These are phyloP conservation scores for Condylostoma magnum DNA, from an alignment of 169 alveolate species.

Conservation along the genomic window DNA sequence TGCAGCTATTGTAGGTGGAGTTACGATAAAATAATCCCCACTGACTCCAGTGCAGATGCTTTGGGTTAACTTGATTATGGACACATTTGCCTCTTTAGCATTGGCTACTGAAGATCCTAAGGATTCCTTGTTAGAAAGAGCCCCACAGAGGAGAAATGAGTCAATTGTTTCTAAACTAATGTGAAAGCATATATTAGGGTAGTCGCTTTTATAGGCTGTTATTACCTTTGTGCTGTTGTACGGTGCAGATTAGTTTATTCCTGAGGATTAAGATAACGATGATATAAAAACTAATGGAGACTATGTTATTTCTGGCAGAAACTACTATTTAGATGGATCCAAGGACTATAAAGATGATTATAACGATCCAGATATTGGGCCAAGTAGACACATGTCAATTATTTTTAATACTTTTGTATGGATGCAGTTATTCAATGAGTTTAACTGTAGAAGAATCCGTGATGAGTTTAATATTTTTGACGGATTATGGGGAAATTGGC, in stretches of 20 bases:
- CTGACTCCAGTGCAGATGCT: constrained; percentile 72
- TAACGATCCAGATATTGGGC: constrained; percentile 46
- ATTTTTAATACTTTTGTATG: constrained; percentile 90
- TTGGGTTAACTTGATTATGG: constrained; percentile 91
- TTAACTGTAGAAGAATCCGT: constrained; percentile 85
- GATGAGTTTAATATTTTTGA: constrained; percentile 79
- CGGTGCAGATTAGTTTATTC: constrained; percentile 77
- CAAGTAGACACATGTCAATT: constrained; percentile 83
- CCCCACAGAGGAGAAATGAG: constrained; percentile 85
- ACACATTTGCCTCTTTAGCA: constrained; percentile 89
- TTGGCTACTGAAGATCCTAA: constrained; percentile 93
- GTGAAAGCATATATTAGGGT: constrained; percentile 68
- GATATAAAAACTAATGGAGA: not conserved
- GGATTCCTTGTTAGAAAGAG: constrained; percentile 75
- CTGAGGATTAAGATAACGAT: constrained; percentile 46
- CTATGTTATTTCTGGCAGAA: constrained; percentile 19
- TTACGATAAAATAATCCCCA: constrained; percentile 74
- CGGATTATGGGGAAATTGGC: constrained; percentile 56
- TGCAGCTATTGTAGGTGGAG: constrained; percentile 80
- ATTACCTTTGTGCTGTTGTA: constrained; percentile 58
- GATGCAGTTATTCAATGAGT: constrained; percentile 82
- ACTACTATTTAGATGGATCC: not conserved
- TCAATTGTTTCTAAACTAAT: constrained; percentile 74
- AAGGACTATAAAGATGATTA: constrained; percentile 27
- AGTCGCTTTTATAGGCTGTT: constrained; percentile 56